Evolutionary conservation across 1,284 basidiomycete species (phyloP).

Genomic region (Leccinum pallidistipes): DNA sequence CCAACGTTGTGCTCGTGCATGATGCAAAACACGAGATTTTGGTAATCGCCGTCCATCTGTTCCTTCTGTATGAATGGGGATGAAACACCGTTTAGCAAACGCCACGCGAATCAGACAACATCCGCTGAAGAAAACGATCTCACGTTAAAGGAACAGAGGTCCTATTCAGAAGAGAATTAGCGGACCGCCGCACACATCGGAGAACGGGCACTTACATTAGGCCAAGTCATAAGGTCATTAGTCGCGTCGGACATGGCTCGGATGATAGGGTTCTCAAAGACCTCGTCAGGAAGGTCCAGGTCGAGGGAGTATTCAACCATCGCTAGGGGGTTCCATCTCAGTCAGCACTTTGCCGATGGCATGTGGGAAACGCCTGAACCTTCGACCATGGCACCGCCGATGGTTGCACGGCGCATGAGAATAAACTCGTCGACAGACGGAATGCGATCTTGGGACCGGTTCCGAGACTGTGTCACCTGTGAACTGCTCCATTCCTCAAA

Average conservation of each 20-base stretch:
- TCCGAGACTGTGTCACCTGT: conserved; percentile 42
- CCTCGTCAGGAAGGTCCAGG: conserved; percentile 44
- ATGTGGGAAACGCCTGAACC: conserved; percentile 28
- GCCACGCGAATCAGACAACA: conserved; percentile 6
- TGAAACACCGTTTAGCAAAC: neutral
- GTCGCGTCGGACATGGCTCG: conserved; percentile 45
- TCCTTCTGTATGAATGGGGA: conserved; percentile 40
- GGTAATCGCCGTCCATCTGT: conserved; percentile 50
- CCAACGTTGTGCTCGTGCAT: conserved; percentile 45
- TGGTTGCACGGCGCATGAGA: conserved; percentile 43
- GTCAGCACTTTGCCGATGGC: neutral
- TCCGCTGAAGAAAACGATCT: conserved; percentile 14
- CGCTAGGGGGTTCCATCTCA: conserved; percentile 29
- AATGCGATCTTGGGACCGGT: conserved; percentile 39
- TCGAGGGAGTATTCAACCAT: conserved; percentile 50
- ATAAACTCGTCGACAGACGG: conserved; percentile 46
- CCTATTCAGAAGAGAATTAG: conserved; percentile 30
- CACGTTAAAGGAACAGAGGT: conserved; percentile 50
- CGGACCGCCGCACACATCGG: neutral
- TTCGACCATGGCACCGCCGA: conserved; percentile 47
- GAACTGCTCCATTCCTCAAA: conserved; percentile 42
- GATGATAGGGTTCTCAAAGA: conserved; percentile 43
- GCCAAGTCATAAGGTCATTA: conserved; percentile 51
- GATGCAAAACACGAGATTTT: conserved; percentile 49
- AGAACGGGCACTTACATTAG: conserved; percentile 39